Conservation (phyloP, 2,329 filamentous ascomycete genomes). For the Aspergillus thermomutatus region DNA sequence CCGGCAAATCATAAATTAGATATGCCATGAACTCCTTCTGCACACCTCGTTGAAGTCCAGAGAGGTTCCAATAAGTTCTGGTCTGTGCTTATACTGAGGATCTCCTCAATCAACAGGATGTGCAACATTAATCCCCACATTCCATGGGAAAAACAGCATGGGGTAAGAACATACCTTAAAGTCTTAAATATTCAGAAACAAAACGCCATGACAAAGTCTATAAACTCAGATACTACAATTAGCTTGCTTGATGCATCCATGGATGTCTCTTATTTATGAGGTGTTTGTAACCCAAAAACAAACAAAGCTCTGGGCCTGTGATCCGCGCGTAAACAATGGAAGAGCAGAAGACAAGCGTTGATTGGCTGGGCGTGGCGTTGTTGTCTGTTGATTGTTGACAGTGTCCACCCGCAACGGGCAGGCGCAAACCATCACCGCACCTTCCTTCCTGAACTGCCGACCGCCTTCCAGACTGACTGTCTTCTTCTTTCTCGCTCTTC, state of each 20-base stretch:
- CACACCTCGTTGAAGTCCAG: background rate
- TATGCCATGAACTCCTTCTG: background rate
- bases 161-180: background rate
- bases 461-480: conserved; percentile 4
- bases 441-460: background rate
- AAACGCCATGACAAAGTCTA: background rate
- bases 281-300: background rate
- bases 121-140: background rate
- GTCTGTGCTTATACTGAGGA: background rate
- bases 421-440: conserved; percentile 4
- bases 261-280: background rate
- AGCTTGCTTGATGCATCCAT: background rate
- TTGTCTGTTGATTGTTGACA: conserved; percentile 11
- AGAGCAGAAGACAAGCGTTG: background rate
- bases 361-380: conserved; percentile 5
- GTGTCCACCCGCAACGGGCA: conserved; percentile 5
- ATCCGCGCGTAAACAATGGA: background rate
- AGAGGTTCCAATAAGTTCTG: background rate
- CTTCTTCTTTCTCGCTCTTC: background rate
- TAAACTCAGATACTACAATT: background rate
- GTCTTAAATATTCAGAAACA: background rate
- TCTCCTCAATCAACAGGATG: background rate
- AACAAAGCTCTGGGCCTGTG: background rate
- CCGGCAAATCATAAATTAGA: no score
- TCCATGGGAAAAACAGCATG: background rate